Base-by-base conservation (phyloP, 306 rosid genomes). In the Trifolium fragiferum region DNA sequence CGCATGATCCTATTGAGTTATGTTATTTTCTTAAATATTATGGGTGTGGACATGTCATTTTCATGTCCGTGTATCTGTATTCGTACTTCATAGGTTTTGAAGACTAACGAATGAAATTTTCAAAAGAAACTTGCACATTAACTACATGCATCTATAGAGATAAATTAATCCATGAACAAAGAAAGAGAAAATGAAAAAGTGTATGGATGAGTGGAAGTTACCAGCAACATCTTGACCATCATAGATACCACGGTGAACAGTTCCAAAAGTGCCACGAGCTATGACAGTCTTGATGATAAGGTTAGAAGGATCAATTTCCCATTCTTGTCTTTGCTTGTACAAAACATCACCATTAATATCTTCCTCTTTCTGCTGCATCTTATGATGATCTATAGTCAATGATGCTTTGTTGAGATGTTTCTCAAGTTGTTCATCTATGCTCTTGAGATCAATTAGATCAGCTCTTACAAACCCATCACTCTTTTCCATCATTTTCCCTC, bases 391-490 rank as follows among this genome's bases (percentile, higher is more conserved):
- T 78, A 88, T 82, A n/a, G 86, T 85, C 89, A 81, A 78, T 6
- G 46, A 12, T 44, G 85, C 93, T 81, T 68, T 89, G 80, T 73
- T 89, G 65, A 93, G 82, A 59, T 91, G 98, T 76, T 90, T 88
- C 87, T 91, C 96, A 1, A 93, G 90, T 74, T 93, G 98, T 57
- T 93, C 98, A 46, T 93, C 98, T 75, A 93, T 87, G 88, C 90
- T 91, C 90, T 93, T 93, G 53, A 93, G 91, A 89, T 93, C 98
- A 89, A 93, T 93, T 92, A 91, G 97, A 88, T 93, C 98, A 6
- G 98, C 98, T 38, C 98, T 72, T 68, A 93, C 97, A 74, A 91
- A 93, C 79, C 94, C 96, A 82, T 91, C 97, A 67, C 83, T 70
- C 77, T 67, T 76, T 53, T 88, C 90, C 83, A 87, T 88, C 98